Conservation (phyloP, 1,284 basidiomycete genomes). For the Xerocomus alliaceus region DNA sequence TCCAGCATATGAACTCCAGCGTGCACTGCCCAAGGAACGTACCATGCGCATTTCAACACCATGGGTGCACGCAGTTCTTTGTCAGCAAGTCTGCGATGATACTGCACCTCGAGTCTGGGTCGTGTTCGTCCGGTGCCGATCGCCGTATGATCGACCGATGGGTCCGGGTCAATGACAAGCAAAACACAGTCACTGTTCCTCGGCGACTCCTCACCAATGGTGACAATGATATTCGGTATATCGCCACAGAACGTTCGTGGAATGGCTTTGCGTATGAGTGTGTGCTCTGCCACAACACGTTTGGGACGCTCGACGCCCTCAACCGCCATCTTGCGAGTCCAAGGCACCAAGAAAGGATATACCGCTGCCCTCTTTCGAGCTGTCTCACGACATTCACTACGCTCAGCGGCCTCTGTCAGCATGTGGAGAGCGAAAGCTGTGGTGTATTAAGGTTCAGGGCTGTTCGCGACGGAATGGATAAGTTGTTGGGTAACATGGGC, state of each 20-base stretch:
- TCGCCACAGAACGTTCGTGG: constrained; percentile 52
- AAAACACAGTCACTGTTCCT: constrained; percentile 46
- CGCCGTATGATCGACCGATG: constrained; percentile 44
- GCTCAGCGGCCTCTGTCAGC: constrained; percentile 58
- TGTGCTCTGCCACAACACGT: constrained; percentile 55
- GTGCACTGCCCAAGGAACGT: constrained; percentile 46
- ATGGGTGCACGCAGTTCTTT: constrained; percentile 49
- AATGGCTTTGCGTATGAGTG: constrained; percentile 59
- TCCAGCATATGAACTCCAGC: constrained; percentile 49
- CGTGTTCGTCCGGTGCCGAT: constrained; percentile 48
- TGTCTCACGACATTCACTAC: constrained; percentile 51
- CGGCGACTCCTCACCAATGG: constrained; percentile 43
- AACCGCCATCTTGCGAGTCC: constrained; percentile 62
- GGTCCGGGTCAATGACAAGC: constrained; percentile 43
- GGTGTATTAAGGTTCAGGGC: constrained; percentile 52
- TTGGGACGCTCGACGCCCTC: constrained; percentile 47
- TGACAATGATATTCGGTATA: constrained; percentile 27
- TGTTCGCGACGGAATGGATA: constrained; percentile 48
- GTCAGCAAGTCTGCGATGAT: constrained; percentile 53
- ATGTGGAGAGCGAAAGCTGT: constrained; percentile 62
- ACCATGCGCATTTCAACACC: constrained; percentile 46
- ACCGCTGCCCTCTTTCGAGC: constrained; percentile 49
- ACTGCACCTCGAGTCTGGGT: constrained; percentile 54
- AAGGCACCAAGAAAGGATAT: constrained; percentile 51
- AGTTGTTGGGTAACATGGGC: constrained; percentile 22